Conservation (phyloP, 345 rosid species). For the Eutrema heterophyllum region DNA sequence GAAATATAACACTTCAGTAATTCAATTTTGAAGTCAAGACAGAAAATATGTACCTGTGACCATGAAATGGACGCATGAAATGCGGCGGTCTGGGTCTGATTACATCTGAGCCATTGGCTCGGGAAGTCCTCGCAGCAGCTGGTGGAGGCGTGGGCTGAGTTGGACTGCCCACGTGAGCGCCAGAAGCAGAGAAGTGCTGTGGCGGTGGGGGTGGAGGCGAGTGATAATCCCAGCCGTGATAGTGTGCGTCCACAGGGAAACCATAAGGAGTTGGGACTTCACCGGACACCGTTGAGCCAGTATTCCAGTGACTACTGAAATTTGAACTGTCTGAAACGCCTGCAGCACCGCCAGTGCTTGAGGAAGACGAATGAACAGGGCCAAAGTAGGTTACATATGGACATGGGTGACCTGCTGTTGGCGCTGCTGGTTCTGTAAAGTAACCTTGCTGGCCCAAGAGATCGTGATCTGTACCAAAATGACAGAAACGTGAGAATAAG, state of each 20-base stretch:
- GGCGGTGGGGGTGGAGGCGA: constrained; percentile 34
- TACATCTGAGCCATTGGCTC: constrained; percentile 50
- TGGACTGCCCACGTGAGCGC: constrained; percentile 43
- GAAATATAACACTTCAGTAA: not conserved
- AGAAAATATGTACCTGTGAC: constrained; percentile 59
- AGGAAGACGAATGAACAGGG: constrained; percentile 77
- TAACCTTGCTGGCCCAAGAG: constrained; percentile 51
- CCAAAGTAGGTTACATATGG: constrained; percentile 89
- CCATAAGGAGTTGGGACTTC: constrained; percentile 72
- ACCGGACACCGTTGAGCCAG: constrained; percentile 59
- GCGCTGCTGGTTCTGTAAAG: constrained; percentile 64
- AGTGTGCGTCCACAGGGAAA: constrained; percentile 76
- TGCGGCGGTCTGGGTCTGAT: constrained; percentile 61
- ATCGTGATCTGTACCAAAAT: constrained; percentile 70
- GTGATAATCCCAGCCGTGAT: constrained; percentile 41
- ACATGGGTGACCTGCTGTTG: constrained; percentile 77
- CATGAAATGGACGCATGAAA: constrained; percentile 70
- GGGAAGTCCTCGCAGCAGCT: constrained; percentile 51
- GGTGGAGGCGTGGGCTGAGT: constrained; percentile 64
- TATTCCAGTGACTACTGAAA: constrained; percentile 59
- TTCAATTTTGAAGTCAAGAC: constrained; percentile 1
- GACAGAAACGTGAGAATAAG: constrained; percentile 5
- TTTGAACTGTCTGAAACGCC: constrained; percentile 67
- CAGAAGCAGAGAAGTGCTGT: constrained; percentile 57
- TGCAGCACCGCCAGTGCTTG: constrained; percentile 58